Percentiles rank a stretch among this genome's conserved stretches.
phyloP scores from a whole-genome alignment of 2,329 filamentous ascomycete species.

The Aspergillus sergii region DNA sequence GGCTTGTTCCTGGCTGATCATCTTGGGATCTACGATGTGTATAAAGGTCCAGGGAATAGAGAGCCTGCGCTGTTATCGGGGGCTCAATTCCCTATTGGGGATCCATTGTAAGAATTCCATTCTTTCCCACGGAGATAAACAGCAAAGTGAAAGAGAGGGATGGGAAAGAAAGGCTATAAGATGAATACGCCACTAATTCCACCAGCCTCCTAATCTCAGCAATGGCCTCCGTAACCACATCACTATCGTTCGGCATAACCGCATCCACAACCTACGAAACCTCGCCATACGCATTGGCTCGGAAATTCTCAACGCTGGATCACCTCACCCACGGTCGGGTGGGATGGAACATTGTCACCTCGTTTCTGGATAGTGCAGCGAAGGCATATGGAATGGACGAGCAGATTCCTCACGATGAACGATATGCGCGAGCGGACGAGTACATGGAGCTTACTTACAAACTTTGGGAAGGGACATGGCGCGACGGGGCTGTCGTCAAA shows the following conservation, averaged over 20 bases:
- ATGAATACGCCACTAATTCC: too few species aligned
- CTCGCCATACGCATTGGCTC: constrained; percentile 52
- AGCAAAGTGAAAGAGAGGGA: too few species aligned
- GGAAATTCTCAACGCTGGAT: constrained; percentile 55
- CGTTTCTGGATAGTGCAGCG: constrained; percentile 46
- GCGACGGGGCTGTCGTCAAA: constrained; percentile 34
- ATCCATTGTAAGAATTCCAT: constrained; percentile 31
- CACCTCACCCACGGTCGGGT: constrained; percentile 53
- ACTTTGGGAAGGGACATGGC: constrained; percentile 56
- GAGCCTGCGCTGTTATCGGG: constrained; percentile 39
- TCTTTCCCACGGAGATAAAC: too few species aligned
- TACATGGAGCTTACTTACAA: constrained; percentile 46
- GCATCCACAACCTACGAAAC: constrained; percentile 56
- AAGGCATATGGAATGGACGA: constrained; percentile 44
- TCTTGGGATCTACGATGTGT: constrained; percentile 47
- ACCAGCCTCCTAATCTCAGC: constrained; percentile 42
- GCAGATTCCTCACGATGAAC: constrained; percentile 48
- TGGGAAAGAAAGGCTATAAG: too few species aligned
- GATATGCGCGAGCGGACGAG: constrained; percentile 49
- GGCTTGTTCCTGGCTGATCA: constrained; percentile 53
- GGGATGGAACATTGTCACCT: constrained; percentile 54
- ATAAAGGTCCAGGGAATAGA: constrained; percentile 42
- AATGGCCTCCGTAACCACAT: constrained; percentile 48
- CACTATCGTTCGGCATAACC: constrained; percentile 52
- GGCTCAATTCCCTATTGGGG: constrained; percentile 42